phyloP scores from a whole-genome alignment of 441 rosid genomes.

The Rhodomyrtus psidioides region DNA sequence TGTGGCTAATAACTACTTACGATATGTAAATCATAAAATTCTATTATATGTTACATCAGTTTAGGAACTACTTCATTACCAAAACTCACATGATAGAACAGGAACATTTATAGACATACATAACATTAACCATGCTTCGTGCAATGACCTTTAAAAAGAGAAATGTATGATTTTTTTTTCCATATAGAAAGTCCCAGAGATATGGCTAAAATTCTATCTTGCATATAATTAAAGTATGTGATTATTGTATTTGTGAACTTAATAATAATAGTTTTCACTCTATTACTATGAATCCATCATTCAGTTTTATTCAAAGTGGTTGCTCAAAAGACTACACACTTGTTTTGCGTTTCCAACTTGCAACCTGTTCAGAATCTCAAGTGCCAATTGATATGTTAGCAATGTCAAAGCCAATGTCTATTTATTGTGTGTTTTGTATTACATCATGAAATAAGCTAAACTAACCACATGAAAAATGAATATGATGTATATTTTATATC shows the following conservation, averaged over 20 bases:
- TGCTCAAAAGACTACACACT: neutral
- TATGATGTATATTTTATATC: too few species aligned
- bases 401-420: too few species aligned
- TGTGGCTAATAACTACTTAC: too few species aligned
- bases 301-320: neutral
- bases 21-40: too few species aligned
- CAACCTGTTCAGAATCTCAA: neutral
- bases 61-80: too few species aligned
- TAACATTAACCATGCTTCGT: neutral
- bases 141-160: neutral
- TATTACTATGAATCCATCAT: neutral
- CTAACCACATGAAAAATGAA: too few species aligned
- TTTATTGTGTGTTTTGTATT: too few species aligned
- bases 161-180: neutral
- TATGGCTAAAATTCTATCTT: neutral
- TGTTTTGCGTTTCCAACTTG: neutral
- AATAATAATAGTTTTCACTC: neutral
- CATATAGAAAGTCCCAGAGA: neutral
- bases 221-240: neutral
- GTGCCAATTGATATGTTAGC: too few species aligned
- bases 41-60: too few species aligned
- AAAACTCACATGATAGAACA: too few species aligned
- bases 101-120: too few species aligned
- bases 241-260: neutral
- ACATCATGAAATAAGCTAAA: too few species aligned